Base-by-base conservation (phyloP, 2,329 filamentous ascomycete genomes). In the Calonectria honghensis region DNA sequence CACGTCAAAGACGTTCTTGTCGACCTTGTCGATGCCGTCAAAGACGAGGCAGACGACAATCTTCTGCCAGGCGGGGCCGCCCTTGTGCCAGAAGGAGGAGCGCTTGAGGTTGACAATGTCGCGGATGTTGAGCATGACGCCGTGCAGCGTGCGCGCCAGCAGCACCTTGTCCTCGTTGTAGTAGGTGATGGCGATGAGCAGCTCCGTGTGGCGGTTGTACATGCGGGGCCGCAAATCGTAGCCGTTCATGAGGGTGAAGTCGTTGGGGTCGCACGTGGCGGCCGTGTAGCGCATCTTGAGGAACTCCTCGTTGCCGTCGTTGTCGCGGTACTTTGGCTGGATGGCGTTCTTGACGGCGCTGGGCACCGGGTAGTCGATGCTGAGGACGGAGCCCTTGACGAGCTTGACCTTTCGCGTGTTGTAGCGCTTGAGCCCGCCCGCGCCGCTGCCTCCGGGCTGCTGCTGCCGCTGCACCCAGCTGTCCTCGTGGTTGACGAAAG, bases 141-240 rank as follows among this genome's bases (percentile, higher is more conserved):
- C 75, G 39, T 80, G 78, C 57, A 80, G 74, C 24, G 78, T 80
- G 41, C 78, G 77, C 1, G 78, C 78, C 20, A 80, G 77, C 6
- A 80, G 77, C n/a, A 80, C 78, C 68, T 80, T 80, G 71, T 80
- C 78, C 35, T 80, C 78, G 59, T 80, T 80, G 76, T 80, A 80
- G 68, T 80, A 80, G 59, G 78, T 80, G 52, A 80, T 80, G 24
- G 78, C 78, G 61, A 80, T 80, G 37, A 80, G 63, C 0, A 80
- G 74, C 68, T 80, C 78, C 13, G 78, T 80, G 71, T 80, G 78
- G 29, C 78, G 77, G 64, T 80, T 80, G 68, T 80, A 80, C 78
- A 80, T 80, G 45, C 77, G 75, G 24, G 78, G 76, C n/a, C 78
- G 78, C 16, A 80, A 68, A 71, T 80, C 79, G 65, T 80, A 80